phyloP scores from a whole-genome alignment of 345 rosid species.

The Iberis pinnata region DNA sequence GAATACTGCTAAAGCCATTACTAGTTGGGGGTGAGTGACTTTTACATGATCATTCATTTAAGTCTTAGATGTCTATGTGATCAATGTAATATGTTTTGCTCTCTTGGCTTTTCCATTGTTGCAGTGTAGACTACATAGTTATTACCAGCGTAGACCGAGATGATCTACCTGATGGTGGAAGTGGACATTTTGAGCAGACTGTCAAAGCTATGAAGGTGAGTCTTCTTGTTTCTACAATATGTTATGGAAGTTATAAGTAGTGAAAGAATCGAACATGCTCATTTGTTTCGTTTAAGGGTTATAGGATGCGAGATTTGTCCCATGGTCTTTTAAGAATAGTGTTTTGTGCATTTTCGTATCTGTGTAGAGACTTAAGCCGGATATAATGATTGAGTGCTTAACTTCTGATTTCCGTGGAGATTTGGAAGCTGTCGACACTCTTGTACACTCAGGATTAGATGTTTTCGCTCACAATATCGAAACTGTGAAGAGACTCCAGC shows the following conservation, averaged over 20 bases:
- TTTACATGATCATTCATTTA: neutral
- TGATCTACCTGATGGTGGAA: slow-evolving; percentile 96
- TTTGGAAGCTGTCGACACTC: slow-evolving; percentile 64
- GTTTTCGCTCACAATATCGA: slow-evolving; percentile 94
- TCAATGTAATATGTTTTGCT: slow-evolving; percentile 8
- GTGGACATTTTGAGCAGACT: slow-evolving; percentile 95
- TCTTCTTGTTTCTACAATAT: slow-evolving; percentile 7
- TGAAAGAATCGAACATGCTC: neutral
- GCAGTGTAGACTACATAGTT: slow-evolving; percentile 94
- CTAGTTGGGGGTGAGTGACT: slow-evolving; percentile 77
- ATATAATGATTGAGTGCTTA: slow-evolving; percentile 93
- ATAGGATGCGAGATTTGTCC: neutral
- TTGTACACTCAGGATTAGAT: slow-evolving; percentile 80
- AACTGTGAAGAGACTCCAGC: slow-evolving; percentile 89
- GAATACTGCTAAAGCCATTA: slow-evolving; percentile 83
- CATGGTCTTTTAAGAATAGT: neutral
- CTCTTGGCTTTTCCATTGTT: slow-evolving; percentile 15
- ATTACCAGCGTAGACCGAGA: slow-evolving; percentile 97
- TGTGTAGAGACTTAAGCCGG: slow-evolving; percentile 74
- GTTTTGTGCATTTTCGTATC: neutral
- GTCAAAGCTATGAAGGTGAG: slow-evolving; percentile 84
- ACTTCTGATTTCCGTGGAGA: slow-evolving; percentile 98
- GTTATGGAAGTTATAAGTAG: neutral
- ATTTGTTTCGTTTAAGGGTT: neutral
- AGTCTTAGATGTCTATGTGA: neutral